These are phyloP conservation scores for Naganishia onofrii DNA, from an alignment of 768 basidiomycete species.

Conservation along the genomic window DNA sequence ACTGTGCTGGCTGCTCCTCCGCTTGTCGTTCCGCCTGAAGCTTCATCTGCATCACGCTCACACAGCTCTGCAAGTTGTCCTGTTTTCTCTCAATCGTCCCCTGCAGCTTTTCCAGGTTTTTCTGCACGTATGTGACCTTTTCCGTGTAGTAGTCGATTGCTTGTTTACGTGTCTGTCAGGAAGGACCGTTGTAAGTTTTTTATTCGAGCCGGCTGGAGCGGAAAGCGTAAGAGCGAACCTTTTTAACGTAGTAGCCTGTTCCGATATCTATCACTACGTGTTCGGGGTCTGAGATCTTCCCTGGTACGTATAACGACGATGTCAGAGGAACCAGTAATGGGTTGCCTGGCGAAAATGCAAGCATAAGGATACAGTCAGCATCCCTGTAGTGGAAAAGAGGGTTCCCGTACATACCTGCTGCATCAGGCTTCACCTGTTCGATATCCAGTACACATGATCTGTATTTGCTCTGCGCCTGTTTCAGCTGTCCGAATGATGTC, in stretches of 20 bases:
- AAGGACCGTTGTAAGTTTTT: no score
- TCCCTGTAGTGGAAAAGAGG: neutral
- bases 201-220: neutral
- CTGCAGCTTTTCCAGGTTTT: conserved; percentile 80
- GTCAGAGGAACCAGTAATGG: conserved; percentile 87
- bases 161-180: conserved; percentile 75
- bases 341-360: conserved; percentile 61
- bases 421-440: conserved; percentile 67
- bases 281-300: conserved; percentile 74
- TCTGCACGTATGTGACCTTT: conserved; percentile 77
- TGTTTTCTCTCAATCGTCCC: conserved; percentile 86
- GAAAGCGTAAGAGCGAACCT: conserved; percentile 58
- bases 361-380: neutral
- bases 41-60: conserved; percentile 70
- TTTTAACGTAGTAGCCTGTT: conserved; percentile 93
- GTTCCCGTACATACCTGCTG: conserved; percentile 52
- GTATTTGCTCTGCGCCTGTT: conserved; percentile 90
- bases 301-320: conserved; percentile 91
- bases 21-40: conserved; percentile 52
- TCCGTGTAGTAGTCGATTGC: conserved; percentile 74
- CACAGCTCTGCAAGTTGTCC: conserved; percentile 75
- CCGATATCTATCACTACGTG: conserved; percentile 93
- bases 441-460: conserved; percentile 79
- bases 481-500: conserved; percentile 85
- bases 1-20: conserved; percentile 33